Conservation (phyloP, 495 filamentous ascomycete genomes). For the Tuber aestivum region DNA sequence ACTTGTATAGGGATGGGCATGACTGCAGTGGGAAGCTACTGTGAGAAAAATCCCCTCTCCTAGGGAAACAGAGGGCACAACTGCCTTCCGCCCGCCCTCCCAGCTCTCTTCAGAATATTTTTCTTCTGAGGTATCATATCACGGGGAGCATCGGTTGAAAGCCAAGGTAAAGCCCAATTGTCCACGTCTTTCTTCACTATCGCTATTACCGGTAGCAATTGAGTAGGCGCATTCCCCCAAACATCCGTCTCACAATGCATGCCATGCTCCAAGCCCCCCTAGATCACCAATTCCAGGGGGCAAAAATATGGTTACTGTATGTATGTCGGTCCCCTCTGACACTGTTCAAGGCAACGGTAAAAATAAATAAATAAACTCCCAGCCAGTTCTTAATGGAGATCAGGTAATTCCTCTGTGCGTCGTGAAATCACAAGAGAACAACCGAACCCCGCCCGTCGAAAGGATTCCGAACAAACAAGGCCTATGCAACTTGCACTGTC, state of each 20-base stretch:
- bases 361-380: constrained; percentile 13
- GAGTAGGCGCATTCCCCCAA: neutral
- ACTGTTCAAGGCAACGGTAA: constrained; percentile 33
- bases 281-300: neutral
- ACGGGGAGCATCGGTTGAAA: neutral
- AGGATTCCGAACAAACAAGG: constrained; percentile 23
- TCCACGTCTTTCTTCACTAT: neutral
- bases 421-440: constrained; percentile 36
- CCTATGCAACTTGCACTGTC: constrained; percentile 25
- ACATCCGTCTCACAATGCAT: neutral
- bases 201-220: neutral
- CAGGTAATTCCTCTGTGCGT: constrained; percentile 27
- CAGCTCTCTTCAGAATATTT: neutral
- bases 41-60: neutral
- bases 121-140: neutral
- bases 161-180: neutral
- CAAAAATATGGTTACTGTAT: neutral
- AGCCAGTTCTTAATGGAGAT: constrained; percentile 41
- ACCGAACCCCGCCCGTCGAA: constrained; percentile 23
- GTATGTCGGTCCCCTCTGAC: constrained; percentile 35
- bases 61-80: neutral
- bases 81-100: neutral
- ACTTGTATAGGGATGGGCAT: neutral
- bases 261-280: neutral
- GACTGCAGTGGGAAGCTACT: neutral